Evolutionary conservation across 148 eudicot genomes (phyloP), one percentile per base, ranked within the genome.

Genomic region (Vaccinium corymbosum): DNA sequence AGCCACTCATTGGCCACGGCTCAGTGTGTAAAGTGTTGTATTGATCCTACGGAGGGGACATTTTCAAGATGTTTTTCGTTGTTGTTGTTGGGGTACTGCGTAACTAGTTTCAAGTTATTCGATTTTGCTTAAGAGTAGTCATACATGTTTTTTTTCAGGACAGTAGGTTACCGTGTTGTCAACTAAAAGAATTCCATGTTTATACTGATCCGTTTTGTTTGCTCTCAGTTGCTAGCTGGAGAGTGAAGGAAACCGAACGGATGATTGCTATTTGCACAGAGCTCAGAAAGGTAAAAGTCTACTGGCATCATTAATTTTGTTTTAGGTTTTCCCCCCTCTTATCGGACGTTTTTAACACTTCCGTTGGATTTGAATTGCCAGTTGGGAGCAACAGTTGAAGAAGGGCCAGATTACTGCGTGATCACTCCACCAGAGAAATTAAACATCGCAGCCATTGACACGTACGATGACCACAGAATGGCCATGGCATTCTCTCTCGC

Each of bases 201-300:
- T 12, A 52, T 25, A 72, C 48, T 81, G 77, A 70, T 53, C 27
- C 12, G 76, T 2, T 57, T 66, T 82, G 20, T 76, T 15, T 83
- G 56, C 72, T 86, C 71, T 61, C 91, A 94, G 99, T 97, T 86
- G 99, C 99, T 88, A 97, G 99, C 92, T 97, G 99, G 99, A 94
- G 99, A 85, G 98, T 97, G 78, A 97, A 97, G 91, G 99, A 97
- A 90, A 97, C 99, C 11, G 99, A 93, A 88, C 82, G 99, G 80
- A 97, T 97, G 99, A 93, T 97, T 83, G 99, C 99, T 80, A 93
- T 97, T 88, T 97, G 99, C 91, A 94, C 99, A 53, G 99, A 97
- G 89, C 98, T 97, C 71, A 90, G 99, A 87, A 97, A 97, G 99
- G 99, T 97, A 53, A 46, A 85, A 78, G 6, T 27, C 61, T 82